These are phyloP conservation scores for Apiospora kogelbergensis DNA, from an alignment of 2,329 filamentous ascomycete genomes.

Conservation along the genomic window DNA sequence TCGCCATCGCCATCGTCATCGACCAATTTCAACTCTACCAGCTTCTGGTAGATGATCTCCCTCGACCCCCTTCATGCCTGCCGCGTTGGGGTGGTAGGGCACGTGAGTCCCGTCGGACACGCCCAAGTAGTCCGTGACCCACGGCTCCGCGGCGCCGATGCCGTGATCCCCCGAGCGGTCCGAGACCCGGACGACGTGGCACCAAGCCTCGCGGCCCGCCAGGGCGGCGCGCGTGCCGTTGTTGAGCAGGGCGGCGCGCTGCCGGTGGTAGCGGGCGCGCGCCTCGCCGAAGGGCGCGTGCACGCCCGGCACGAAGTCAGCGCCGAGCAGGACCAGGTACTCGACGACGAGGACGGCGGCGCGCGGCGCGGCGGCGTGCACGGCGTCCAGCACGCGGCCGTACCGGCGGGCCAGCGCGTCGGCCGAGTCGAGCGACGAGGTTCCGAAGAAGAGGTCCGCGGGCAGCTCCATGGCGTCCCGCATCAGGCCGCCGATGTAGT, in stretches of 20 bases:
- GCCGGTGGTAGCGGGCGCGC: constrained; percentile 25
- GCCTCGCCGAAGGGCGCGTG: constrained; percentile 28
- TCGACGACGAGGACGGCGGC: constrained; percentile 43
- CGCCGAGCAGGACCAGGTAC: constrained; percentile 34
- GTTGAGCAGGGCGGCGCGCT: constrained; percentile 22
- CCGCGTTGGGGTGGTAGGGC: constrained; percentile 29
- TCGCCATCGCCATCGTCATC: constrained; percentile 13
- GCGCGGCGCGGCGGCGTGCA: constrained; percentile 37
- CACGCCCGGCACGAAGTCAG: constrained; percentile 22
- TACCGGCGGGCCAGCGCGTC: constrained; percentile 25
- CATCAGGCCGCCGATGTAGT: constrained; percentile 35
- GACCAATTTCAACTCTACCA: constrained; percentile 22
- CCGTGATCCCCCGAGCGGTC: constrained; percentile 26
- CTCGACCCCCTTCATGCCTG: constrained; percentile 30
- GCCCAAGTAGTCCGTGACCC: constrained; percentile 31
- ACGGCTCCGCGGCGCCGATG: constrained; percentile 27
- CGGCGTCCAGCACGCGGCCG: constrained; percentile 24
- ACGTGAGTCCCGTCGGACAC: constrained; percentile 22
- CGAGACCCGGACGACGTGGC: constrained; percentile 24
- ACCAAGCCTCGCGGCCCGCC: constrained; percentile 26
- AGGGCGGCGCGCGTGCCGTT: constrained; percentile 25
- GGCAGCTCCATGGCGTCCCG: constrained; percentile 10
- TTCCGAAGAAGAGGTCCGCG: neutral
- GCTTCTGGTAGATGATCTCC: constrained; percentile 23
- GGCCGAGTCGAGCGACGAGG: constrained; percentile 14